phyloP scores from a whole-genome alignment of 768 basidiomycete species.

The Kwoniella shandongensis region DNA sequence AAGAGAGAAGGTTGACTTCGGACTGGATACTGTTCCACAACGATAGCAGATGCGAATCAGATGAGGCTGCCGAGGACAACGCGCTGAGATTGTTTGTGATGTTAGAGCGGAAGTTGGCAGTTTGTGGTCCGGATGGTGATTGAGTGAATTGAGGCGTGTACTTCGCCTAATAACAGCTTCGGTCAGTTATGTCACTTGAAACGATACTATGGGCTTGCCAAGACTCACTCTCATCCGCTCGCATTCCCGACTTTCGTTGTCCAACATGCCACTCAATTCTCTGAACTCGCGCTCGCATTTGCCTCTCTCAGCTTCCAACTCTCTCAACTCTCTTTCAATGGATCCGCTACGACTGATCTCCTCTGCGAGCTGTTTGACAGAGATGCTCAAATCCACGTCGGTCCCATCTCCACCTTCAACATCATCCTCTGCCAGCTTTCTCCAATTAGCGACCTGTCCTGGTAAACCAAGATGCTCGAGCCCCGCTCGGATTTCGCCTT shows the following conservation, averaged over 20 bases:
- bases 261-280: constrained; percentile 65
- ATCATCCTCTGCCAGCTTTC: constrained; percentile 56
- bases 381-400: constrained; percentile 58
- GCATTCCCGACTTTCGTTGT: constrained; percentile 80
- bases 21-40: constrained; percentile 70
- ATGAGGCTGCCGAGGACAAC: constrained; percentile 72
- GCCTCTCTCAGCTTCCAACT: constrained; percentile 68
- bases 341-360: constrained; percentile 57
- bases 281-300: constrained; percentile 61
- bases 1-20: constrained; percentile 64
- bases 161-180: constrained; percentile 59
- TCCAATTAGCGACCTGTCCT: constrained; percentile 56
- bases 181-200: neutral
- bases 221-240: constrained; percentile 67
- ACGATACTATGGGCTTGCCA: neutral
- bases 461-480: constrained; percentile 80
- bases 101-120: constrained; percentile 71
- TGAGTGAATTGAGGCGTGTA: constrained; percentile 87
- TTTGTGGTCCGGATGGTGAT: constrained; percentile 71
- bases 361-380: constrained; percentile 52
- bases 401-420: constrained; percentile 70
- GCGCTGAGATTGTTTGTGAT: constrained; percentile 71
- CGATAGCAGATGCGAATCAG: constrained; percentile 70
- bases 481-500: constrained; percentile 73
- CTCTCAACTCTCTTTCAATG: constrained; percentile 75